Evolutionary conservation across 805 yeast species (phyloP).

Genomic region (Candida methanosorbosa): DNA sequence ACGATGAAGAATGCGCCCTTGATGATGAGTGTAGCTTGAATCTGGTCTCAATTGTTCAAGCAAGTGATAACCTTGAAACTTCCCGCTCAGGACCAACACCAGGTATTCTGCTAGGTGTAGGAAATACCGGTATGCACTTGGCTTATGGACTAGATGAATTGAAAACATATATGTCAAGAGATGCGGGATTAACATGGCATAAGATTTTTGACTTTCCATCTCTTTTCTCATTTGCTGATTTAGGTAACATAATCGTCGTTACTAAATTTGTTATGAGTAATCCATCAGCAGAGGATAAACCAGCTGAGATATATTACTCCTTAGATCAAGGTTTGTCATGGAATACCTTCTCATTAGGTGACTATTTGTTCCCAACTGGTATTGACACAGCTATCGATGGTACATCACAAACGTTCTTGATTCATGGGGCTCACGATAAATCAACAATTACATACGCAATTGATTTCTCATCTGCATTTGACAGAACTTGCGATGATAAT

Average conservation of each 20-base stretch:
- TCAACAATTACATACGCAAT: conserved; percentile 27
- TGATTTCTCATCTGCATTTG: conserved; percentile 52
- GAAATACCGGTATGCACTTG: conserved; percentile 67
- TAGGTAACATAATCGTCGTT: conserved; percentile 65
- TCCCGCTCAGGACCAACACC: conserved; percentile 46
- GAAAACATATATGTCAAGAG: conserved; percentile 56
- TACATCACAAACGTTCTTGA: conserved; percentile 48
- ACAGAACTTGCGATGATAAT: conserved; percentile 29
- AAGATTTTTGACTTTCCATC: conserved; percentile 44
- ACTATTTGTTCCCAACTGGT: conserved; percentile 14
- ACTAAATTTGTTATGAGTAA: conserved; percentile 23
- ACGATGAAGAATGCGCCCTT: conserved; percentile 34
- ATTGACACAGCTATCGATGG: conserved; percentile 55
- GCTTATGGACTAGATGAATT: conserved; percentile 12
- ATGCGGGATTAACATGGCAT: conserved; percentile 73
- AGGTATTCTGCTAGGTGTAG: conserved; percentile 54
- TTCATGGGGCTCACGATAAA: conserved; percentile 31
- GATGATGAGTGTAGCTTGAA: conserved; percentile 43
- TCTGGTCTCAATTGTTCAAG: conserved; percentile 22
- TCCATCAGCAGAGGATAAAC: conserved; percentile 32
- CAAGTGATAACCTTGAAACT: conserved; percentile 33
- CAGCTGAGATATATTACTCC: conserved; percentile 35
- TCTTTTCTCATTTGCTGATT: conserved; percentile 60
- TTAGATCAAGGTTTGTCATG: conserved; percentile 70
- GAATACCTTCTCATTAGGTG: conserved; percentile 40